Base-by-base conservation (phyloP, 2,329 filamentous ascomycete genomes). In the Ophiocordyceps sinensis region DNA sequence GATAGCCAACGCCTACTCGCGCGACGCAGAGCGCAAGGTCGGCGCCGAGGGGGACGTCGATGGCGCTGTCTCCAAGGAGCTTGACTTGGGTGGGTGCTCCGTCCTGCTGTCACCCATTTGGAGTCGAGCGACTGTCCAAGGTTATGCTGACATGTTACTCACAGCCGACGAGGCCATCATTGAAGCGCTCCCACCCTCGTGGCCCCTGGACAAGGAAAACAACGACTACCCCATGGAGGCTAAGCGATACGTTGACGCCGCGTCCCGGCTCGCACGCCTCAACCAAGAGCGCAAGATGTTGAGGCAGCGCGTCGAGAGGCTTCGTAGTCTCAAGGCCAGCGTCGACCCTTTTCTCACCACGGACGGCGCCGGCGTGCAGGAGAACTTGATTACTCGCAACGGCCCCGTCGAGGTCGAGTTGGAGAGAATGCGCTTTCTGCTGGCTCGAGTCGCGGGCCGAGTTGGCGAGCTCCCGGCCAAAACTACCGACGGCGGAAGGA, bases 341-440 rank as follows among this genome's bases (percentile, higher is more conserved):
- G 56, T 83, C 3, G 62, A 63, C 29, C 74, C 74, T 1, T 47
- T 52, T 21, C 43, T 44, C 36, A 55, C 46, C 14, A 46, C 40
- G 9, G 51, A 53, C 4, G 48, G 60, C 48, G 46, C 58, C 47
- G 49, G 59, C 8, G 61, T 81, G 7, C 82, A 86, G 55, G 70
- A 75, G 43, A 85, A 84, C 53, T 57, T 86, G 4, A 67, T 82
- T 2, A 79, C 75, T 39, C 71, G 73, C 28, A 73, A 80, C 52
- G 76, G 78, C 2, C 70, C 77, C 38, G 57, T 86, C 10, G 79
- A 80, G 53, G 64, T 63, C 41, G 81, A 85, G 58, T 61, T 86
- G 41, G 73, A 78, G 55, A 71, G 70, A 46, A 83, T 80, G 70
- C 70, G 77, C 29, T 65, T 78, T 47, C 58, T 86, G 45, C 64